Base-by-base conservation (phyloP, 106 monocot genomes). In the Acanthochlamys bracteata region DNA sequence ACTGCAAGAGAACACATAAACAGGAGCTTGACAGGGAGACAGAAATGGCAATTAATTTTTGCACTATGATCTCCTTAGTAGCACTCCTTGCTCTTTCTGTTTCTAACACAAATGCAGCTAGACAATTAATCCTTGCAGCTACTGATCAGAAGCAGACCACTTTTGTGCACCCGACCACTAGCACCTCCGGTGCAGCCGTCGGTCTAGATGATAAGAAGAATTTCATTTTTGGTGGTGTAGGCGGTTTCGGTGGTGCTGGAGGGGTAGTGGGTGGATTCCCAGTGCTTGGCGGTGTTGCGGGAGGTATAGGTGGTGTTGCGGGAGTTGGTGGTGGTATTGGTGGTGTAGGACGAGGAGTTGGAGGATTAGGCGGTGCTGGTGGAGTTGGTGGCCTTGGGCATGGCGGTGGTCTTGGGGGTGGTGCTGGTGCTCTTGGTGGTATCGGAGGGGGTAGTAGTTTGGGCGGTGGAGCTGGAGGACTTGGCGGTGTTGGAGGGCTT, bases 231-330 rank as follows among this genome's bases (percentile, higher is more conserved):
- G 53, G 53, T 17, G 53, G 53, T 19, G 53, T 54, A 6, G 53
- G 53, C n/a, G 53, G 53, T 19, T 54, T 54, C 16, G 53, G 11
- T 19, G 53, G 53, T 54, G 53, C 53, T 17, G 53, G 53, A 54
- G 53, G 53, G 16, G 53, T 11, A 10, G 53, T 19, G 7, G 53
- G 53, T 17, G 53, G 53, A 54, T 19, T 54, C n/a, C 16, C 16
- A 6, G 53, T 11, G 10, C 10, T 54, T 54, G 53, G 53, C 53
- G 53, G 53, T 54, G 53, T 7, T 19, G 53, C 53, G 12, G 53
- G 53, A 16, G 53, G 53, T 54, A 11, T 54, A 8, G 53, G 53
- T 54, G 53, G 53, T 19, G 53, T 17, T 19, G 53, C 16, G 4
- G 53, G 53, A 16, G 53, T 11, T 4, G 53, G 11, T 46, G 45